Base-by-base conservation (phyloP, 2,329 filamentous ascomycete genomes). In the Pseudodiploospora longispora region DNA sequence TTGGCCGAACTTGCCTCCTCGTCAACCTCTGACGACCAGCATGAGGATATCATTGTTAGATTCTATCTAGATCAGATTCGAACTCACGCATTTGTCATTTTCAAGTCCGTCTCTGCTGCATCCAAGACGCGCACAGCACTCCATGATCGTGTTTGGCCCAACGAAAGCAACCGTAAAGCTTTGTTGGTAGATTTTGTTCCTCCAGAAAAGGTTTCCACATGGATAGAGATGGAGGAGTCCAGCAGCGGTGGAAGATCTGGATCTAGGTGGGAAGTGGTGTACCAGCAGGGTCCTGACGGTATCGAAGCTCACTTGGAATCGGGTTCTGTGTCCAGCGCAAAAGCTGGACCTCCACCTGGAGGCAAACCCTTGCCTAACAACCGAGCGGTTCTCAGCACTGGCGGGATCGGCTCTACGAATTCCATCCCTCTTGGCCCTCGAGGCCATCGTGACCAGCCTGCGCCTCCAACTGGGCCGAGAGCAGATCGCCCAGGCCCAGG, bases 141-240 rank as follows among this genome's bases (percentile, higher is more conserved):
- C 2, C 91, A 98, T 63, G 78, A 81, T 46, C 76, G 76, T 27
- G 76, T 89, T 32, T 97, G 90, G 87, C 91, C 91, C 1, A 80
- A 89, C 47, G 91, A 97, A 65, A 80, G 83, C 47, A 86, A 83
- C 52, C 78, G 93, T 30, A 94, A 93, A 61, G 75, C 82, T 1
- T 73, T 97, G 1, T 94, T 84, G 78, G 87, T 87, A 4, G 93
- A 98, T 61, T 97, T 93, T 60, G 75, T 97, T 19, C 91, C 91
- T 0, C 76, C 84, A 12, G 80, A 87, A 28, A 78, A 80, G 50
- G 74, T 94, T 4, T 62, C 69, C 10, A 75, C 76, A 27, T 97
- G 89, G 88, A 83, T 94, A 47, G 74, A 78, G 6, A 74, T 66
- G 35, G 87, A 95, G 62, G 68, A 81, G 54, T 62, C 69, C 10